These are phyloP conservation scores for Reutealis trisperma DNA, from an alignment of 345 rosid genomes.

Conservation along the genomic window DNA sequence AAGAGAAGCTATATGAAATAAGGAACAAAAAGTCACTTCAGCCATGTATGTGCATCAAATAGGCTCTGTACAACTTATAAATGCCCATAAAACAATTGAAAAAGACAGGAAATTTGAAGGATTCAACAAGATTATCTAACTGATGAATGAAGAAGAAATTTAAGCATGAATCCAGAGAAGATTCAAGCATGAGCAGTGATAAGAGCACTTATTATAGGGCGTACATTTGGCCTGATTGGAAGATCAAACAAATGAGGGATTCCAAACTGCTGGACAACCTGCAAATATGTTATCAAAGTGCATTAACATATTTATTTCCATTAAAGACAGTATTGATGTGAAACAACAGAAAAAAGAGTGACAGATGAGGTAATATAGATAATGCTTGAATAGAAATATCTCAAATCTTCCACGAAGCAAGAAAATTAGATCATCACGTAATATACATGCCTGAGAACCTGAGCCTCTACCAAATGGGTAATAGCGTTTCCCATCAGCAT, in stretches of 20 bases:
- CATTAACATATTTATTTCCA: background rate
- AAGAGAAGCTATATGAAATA: background rate
- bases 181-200: background rate
- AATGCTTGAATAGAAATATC: background rate
- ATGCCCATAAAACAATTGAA: background rate
- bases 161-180: background rate
- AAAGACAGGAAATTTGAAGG: background rate
- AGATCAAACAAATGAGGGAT: constrained; percentile 97
- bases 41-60: background rate
- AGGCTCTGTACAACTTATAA: background rate
- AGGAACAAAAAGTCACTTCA: background rate
- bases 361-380: background rate
- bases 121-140: background rate
- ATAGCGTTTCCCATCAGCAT: constrained; percentile 91
- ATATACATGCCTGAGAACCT: constrained; percentile 75
- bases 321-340: constrained; percentile 5
- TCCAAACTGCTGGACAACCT: constrained; percentile 97
- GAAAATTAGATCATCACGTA: constrained; percentile 10
- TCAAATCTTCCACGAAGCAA: background rate
- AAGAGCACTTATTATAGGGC: constrained; percentile 8
- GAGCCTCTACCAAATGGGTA: constrained; percentile 99
- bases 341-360: background rate
- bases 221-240: constrained; percentile 85
- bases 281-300: constrained; percentile 26
- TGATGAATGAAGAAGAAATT: background rate